Evolutionary conservation across 2,329 filamentous ascomycete species (phyloP).

Genomic region (Aureobasidium sp.): DNA sequence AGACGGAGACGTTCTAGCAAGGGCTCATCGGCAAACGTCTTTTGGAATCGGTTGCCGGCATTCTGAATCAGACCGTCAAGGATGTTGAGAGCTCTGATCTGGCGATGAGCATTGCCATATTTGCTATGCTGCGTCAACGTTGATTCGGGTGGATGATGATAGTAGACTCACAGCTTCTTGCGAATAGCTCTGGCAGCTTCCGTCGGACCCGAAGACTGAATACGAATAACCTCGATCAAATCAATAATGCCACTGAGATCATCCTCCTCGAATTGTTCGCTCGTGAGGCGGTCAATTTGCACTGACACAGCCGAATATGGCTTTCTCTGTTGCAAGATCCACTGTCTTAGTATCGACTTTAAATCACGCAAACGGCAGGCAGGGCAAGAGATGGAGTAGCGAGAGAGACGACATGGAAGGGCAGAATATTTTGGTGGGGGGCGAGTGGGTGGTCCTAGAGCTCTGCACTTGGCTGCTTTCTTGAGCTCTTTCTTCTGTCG

Average conservation of each 20-base stretch:
- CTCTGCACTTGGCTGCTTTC: not conserved
- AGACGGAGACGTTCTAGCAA: slow-evolving; percentile 85
- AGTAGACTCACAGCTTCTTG: slow-evolving; percentile 72
- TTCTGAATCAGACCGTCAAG: slow-evolving; percentile 94
- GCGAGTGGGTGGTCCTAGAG: not conserved
- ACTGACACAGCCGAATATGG: slow-evolving; percentile 93
- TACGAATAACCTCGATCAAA: slow-evolving; percentile 84
- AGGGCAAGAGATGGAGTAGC: slow-evolving; percentile 16
- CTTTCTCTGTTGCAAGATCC: slow-evolving; percentile 50
- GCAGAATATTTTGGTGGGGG: not conserved
- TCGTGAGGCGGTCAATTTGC: slow-evolving; percentile 81
- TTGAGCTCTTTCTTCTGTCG: not conserved
- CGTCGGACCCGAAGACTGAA: slow-evolving; percentile 77
- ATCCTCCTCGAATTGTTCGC: slow-evolving; percentile 83
- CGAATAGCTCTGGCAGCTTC: slow-evolving; percentile 88
- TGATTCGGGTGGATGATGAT: not conserved
- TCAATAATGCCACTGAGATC: slow-evolving; percentile 88
- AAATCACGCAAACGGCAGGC: slow-evolving; percentile 15
- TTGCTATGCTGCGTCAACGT: slow-evolving; percentile 51
- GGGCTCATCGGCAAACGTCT: slow-evolving; percentile 81
- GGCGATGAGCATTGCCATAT: slow-evolving; percentile 89
- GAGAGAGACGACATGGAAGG: slow-evolving; percentile 16
- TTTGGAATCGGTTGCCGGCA: slow-evolving; percentile 78
- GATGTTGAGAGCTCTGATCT: slow-evolving; percentile 79
- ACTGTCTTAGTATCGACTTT: slow-evolving; percentile 16